Percentiles rank a stretch among this genome's conserved stretches.
These are phyloP conservation scores for Emericellopsis cladophorae DNA, from an alignment of 2,329 filamentous ascomycete species.

Conservation along the genomic window DNA sequence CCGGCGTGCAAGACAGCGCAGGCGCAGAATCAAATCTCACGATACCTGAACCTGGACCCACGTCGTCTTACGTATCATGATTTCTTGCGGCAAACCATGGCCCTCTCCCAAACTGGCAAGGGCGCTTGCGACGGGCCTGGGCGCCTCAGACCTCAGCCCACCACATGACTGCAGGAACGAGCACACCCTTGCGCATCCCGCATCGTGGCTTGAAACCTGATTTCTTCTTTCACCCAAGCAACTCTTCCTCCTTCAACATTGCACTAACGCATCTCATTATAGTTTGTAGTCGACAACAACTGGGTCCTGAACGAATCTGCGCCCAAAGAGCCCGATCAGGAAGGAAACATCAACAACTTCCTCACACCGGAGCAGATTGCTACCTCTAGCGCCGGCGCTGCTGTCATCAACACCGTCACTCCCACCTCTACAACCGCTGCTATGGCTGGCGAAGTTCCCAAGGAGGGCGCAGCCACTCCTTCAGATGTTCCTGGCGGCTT, in stretches of 20 bases:
- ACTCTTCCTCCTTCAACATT: no score
- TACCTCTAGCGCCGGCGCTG: slow-evolving; percentile 28
- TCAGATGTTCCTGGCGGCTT: slow-evolving; percentile 30
- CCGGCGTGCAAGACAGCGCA: no score
- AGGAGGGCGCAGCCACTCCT: slow-evolving; percentile 17
- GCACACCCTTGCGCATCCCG: no score
- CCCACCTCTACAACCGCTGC: slow-evolving; percentile 60
- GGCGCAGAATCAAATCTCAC: no score
- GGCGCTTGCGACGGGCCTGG: no score
- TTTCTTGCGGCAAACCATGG: no score
- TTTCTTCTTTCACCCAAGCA: not conserved
- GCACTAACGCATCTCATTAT: slow-evolving; percentile 8
- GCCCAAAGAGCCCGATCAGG: slow-evolving; percentile 69
- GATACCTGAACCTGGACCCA: no score
- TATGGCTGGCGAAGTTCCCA: slow-evolving; percentile 47
- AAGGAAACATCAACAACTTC: slow-evolving; percentile 88
- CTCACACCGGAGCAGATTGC: slow-evolving; percentile 61
- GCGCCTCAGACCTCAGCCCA: no score
- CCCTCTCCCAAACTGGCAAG: no score
- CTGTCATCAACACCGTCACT: slow-evolving; percentile 52
- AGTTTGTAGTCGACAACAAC: slow-evolving; percentile 92
- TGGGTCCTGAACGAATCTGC: slow-evolving; percentile 78
- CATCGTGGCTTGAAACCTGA: no score
- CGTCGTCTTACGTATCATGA: no score
- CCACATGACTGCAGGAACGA: no score